Evolutionary conservation across 129 eudicot species (phyloP), one percentile per base, ranked within the genome.

Genomic region (Flaveria robusta): DNA sequence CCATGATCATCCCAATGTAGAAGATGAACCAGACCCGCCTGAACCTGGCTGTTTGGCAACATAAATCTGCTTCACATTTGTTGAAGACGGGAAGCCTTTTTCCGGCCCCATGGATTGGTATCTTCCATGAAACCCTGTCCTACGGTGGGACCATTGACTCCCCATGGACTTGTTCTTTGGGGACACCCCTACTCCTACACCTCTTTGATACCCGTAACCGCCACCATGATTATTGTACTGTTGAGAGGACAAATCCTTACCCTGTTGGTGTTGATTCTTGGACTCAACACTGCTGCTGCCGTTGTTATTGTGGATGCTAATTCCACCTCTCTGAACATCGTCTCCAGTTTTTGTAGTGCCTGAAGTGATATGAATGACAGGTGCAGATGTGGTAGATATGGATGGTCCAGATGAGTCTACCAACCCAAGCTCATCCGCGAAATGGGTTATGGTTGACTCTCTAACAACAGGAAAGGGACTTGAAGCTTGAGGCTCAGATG

Each of bases 11-110:
- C 81, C 84, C 0, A 42, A 59, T 15, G 85, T 63, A 18, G 87
- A 78, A 64, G 86, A 72, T 42, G 86, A 71, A 8, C 60, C 47
- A 1, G 86, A 71, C 74, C 89, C 96, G 14, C 83, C 81, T 31
- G 80, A 50, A 65, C 84, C 83, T 8, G 83, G 79, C 84, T 94
- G 99, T 79, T 94, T 94, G 0, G 96, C 96, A 29, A 94, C 99
- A 76, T 94, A 94, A 27, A 94, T 85, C 75, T 94, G 99, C 79
- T 90, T 94, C 75, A 94, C 80, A 81, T 86, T 94, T 41, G 90
- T 86, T 31, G 90, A 39, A 47, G 81, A 60, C 2, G 91, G 85
- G 16, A 79, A 86, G 54, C 66, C 59, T 76, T 85, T 89, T 1
- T 88, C 97, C 10, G 84, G 54, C 62, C 88, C 89, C 75, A 74